Evolutionary conservation across 192 early-diverging fungal species (phyloP).

Genomic region (Coemansia sp.): DNA sequence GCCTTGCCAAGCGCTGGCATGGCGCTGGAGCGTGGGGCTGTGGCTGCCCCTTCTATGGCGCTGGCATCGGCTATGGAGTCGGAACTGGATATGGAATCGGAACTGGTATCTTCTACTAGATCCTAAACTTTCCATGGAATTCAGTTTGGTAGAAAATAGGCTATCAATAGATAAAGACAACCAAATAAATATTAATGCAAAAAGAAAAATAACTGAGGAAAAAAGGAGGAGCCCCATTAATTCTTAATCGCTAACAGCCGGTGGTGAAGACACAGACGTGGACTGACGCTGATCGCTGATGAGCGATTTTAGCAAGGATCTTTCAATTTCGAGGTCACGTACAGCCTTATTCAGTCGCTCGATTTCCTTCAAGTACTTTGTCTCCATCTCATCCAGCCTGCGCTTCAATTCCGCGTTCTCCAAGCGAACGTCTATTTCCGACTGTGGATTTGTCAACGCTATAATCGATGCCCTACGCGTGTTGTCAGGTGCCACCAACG

Average conservation of each 20-base stretch:
- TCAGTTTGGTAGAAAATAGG: no score
- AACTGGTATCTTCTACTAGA: background rate
- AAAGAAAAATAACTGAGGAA: slow-evolving; percentile 8
- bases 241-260: background rate
- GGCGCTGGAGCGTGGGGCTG: background rate
- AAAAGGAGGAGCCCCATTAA: background rate
- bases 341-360: slow-evolving; percentile 28
- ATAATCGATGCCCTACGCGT: slow-evolving; percentile 50
- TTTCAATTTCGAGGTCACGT: slow-evolving; percentile 48
- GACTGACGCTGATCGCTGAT: slow-evolving; percentile 19
- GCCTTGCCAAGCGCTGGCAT: background rate
- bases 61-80: background rate
- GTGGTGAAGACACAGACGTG: background rate
- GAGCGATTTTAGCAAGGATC: slow-evolving; percentile 47
- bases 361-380: slow-evolving; percentile 27
- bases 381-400: slow-evolving; percentile 47
- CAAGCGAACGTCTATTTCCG: slow-evolving; percentile 30
- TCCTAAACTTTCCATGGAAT: no score
- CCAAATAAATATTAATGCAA: slow-evolving; percentile 2
- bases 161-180: background rate
- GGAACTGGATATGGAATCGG: background rate
- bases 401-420: slow-evolving; percentile 47
- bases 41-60: background rate
- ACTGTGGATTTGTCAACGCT: slow-evolving; percentile 49
- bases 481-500: background rate